Conservation (phyloP, 2,329 filamentous ascomycete genomes). For the Hawksworthiomyces lignivorus region DNA sequence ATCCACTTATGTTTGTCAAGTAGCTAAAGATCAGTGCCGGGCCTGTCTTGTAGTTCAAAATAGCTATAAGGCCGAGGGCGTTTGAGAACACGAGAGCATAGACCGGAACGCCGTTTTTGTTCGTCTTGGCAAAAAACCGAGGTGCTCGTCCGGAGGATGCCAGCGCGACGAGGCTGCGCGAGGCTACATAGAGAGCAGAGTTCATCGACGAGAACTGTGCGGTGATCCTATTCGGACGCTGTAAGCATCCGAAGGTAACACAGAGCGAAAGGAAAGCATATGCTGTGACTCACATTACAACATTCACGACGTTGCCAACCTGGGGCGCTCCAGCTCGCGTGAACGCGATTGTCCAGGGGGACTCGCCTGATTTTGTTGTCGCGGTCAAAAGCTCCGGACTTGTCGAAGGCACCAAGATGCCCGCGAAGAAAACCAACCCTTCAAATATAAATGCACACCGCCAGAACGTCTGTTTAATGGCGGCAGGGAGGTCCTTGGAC, state of each 20-base stretch:
- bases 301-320: conserved; percentile 66
- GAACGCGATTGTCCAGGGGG: conserved; percentile 61
- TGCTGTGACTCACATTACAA: too few relatives aligned
- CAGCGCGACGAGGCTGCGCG: conserved; percentile 50
- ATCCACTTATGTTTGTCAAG: conserved; percentile 62
- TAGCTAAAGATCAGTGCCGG: conserved; percentile 58
- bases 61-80: conserved; percentile 53
- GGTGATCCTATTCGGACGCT: too few relatives aligned
- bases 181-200: conserved; percentile 52
- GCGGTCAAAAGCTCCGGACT: conserved; percentile 24
- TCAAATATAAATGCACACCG: too few relatives aligned
- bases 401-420: conserved; percentile 20
- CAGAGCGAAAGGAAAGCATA: too few relatives aligned
- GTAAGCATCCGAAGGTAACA: too few relatives aligned
- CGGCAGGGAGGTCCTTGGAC: conserved; percentile 15
- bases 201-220: conserved; percentile 64
- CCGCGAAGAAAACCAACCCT: conserved; percentile 22
- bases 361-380: conserved; percentile 28
- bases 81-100: conserved; percentile 51
- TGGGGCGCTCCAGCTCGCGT: conserved; percentile 57
- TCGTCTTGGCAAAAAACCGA: conserved; percentile 44
- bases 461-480: conserved; percentile 21
- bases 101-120: conserved; percentile 48
- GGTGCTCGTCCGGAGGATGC: conserved; percentile 52
- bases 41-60: conserved; percentile 24